These are phyloP conservation scores for Colletotrichum sp. DNA, from an alignment of 2,329 filamentous ascomycete genomes.

Conservation along the genomic window DNA sequence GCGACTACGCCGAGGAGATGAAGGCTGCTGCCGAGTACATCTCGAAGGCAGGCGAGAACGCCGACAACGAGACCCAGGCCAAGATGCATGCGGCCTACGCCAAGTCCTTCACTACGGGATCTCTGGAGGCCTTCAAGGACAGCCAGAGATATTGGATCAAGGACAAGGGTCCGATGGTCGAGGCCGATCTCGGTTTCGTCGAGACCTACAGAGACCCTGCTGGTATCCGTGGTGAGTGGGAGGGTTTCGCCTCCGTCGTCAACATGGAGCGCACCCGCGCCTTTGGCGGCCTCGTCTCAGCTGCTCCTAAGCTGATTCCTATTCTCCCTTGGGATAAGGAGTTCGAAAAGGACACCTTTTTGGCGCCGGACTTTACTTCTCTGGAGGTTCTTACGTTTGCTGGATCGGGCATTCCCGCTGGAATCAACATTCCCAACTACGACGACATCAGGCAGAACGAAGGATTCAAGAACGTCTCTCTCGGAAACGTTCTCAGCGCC, in stretches of 20 bases:
- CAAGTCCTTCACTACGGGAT: conserved; percentile 76
- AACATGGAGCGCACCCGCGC: conserved; percentile 90
- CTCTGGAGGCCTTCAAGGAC: conserved; percentile 79
- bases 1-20: conserved; percentile 78
- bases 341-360: conserved; percentile 96
- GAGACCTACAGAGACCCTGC: conserved; percentile 86
- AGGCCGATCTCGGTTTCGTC: conserved; percentile 83
- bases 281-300: conserved; percentile 83
- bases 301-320: conserved; percentile 83
- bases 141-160: conserved; percentile 83
- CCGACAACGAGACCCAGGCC: conserved; percentile 76
- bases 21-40: conserved; percentile 69
- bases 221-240: conserved; percentile 83
- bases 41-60: conserved; percentile 70
- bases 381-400: conserved; percentile 87
- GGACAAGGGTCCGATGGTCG: conserved; percentile 81
- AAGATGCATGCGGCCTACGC: conserved; percentile 77
- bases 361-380: conserved; percentile 94
- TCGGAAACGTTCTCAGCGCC: conserved; percentile 91
- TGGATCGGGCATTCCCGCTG: conserved; percentile 68
- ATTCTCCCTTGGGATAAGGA: conserved; percentile 86
- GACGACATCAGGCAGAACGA: conserved; percentile 81
- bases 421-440: conserved; percentile 74
- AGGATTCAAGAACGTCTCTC: conserved; percentile 91
- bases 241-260: conserved; percentile 82